A percentile compares a stretch with the other conserved stretches of the same genome.
Conservation (phyloP, 768 basidiomycete species). For the Podaxis carcinomalis region DNA sequence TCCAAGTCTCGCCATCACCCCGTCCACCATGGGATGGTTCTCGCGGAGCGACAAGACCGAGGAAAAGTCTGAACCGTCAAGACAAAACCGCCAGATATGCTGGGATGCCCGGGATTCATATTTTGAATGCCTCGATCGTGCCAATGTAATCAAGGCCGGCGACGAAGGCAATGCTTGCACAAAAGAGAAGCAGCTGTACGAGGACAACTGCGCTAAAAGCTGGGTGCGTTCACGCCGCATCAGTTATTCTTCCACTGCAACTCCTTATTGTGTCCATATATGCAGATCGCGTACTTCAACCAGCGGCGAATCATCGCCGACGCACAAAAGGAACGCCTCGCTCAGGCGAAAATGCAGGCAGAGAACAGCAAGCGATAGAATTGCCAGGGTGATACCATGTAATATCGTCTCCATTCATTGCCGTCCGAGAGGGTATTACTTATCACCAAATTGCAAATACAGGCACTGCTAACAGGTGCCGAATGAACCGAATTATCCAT, state of each 20-base stretch:
- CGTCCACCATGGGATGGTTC: slow-evolving; percentile 40
- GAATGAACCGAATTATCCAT: too few relatives aligned
- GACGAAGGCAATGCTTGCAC: slow-evolving; percentile 62
- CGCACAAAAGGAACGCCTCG: slow-evolving; percentile 69
- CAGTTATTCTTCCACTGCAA: background rate
- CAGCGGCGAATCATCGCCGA: slow-evolving; percentile 80
- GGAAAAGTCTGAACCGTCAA: slow-evolving; percentile 31
- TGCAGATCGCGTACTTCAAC: slow-evolving; percentile 92
- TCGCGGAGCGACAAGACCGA: slow-evolving; percentile 21
- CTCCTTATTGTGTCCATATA: background rate
- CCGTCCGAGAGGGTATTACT: background rate
- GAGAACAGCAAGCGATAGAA: slow-evolving; percentile 27
- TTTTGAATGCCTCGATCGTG: slow-evolving; percentile 76
- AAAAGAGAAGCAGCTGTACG: slow-evolving; percentile 54
- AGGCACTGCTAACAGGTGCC: too few relatives aligned
- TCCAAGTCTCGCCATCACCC: background rate
- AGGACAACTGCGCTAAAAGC: slow-evolving; percentile 77
- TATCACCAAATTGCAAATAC: background rate
- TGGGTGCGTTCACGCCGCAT: slow-evolving; percentile 57
- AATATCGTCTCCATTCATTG: background rate
- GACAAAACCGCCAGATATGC: slow-evolving; percentile 74
- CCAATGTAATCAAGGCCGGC: slow-evolving; percentile 67
- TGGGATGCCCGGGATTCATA: slow-evolving; percentile 85
- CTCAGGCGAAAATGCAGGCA: slow-evolving; percentile 35
- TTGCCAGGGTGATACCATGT: background rate